Conservation (phyloP, 345 rosid species). For the Camelina hispida region DNA sequence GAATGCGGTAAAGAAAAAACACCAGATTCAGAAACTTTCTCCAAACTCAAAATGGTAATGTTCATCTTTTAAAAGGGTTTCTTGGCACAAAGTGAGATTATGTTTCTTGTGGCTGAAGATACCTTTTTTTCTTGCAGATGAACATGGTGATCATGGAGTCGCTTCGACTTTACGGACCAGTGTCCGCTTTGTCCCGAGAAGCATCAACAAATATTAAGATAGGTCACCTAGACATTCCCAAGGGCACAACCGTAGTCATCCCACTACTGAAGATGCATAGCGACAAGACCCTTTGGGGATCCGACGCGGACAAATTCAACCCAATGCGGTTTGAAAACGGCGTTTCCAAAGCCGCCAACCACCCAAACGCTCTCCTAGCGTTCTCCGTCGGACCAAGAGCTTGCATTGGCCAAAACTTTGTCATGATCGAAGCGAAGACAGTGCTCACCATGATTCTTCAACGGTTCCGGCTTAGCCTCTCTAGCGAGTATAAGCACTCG, state of each 20-base stretch:
- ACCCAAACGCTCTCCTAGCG: constrained; percentile 53
- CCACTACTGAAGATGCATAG: constrained; percentile 46
- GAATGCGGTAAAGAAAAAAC: constrained; percentile 48
- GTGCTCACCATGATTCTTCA: constrained; percentile 50
- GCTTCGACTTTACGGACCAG: constrained; percentile 60
- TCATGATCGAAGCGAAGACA: constrained; percentile 49
- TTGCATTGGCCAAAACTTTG: constrained; percentile 63
- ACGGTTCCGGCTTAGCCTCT: constrained; percentile 37
- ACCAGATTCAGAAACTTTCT: constrained; percentile 50
- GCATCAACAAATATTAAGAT: constrained; percentile 50
- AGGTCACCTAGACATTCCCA: constrained; percentile 60
- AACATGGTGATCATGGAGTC: constrained; percentile 65
- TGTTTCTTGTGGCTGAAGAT: constrained; percentile 13
- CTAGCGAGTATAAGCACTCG: constrained; percentile 50
- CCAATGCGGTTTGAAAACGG: constrained; percentile 52
- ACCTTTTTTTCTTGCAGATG: constrained; percentile 42
- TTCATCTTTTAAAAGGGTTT: not conserved
- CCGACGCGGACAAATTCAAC: constrained; percentile 60
- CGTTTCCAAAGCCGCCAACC: constrained; percentile 45
- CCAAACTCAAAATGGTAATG: constrained; percentile 46
- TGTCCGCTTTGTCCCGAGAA: constrained; percentile 36
- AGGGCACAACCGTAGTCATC: constrained; percentile 44
- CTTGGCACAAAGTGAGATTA: not conserved
- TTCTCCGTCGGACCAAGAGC: constrained; percentile 59
- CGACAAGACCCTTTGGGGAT: constrained; percentile 57